Conservation (phyloP, 1,139 yeast genomes). For the Kurtzmaniella quercitrusa region DNA sequence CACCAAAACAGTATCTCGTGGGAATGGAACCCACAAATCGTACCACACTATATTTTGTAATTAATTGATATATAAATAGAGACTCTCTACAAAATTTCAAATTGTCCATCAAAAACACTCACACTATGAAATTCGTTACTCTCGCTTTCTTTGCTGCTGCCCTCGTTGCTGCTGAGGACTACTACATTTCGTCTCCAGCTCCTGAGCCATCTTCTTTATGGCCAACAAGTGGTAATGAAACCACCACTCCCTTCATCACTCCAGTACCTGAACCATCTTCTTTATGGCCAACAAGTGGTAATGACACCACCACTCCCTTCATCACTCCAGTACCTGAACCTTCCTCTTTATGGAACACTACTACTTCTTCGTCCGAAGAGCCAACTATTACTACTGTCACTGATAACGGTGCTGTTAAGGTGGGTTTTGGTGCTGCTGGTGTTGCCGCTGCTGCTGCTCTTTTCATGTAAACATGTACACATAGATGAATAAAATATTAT, state of each 20-base stretch:
- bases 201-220: not conserved
- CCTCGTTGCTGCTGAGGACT: not conserved
- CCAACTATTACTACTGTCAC: constrained; percentile 4
- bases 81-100: no score
- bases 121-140: constrained; percentile 1
- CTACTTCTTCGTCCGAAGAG: constrained; percentile 10
- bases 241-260: not conserved
- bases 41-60: no score
- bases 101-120: no score
- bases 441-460: constrained; percentile 19
- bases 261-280: not conserved
- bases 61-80: no score
- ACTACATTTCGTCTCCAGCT: not conserved
- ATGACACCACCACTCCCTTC: not conserved
- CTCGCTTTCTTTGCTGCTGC: not conserved
- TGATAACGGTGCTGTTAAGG: constrained; percentile 17
- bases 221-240: not conserved
- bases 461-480: constrained; percentile 2
- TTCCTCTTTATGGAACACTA: constrained; percentile 2
- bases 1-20: no score
- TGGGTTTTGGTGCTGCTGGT: constrained; percentile 15
- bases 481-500: not conserved
- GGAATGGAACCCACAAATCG: no score
- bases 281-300: no score
- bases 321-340: not conserved